phyloP scores from a whole-genome alignment of 345 rosid species.

The Chamaenerion angustifolium region DNA sequence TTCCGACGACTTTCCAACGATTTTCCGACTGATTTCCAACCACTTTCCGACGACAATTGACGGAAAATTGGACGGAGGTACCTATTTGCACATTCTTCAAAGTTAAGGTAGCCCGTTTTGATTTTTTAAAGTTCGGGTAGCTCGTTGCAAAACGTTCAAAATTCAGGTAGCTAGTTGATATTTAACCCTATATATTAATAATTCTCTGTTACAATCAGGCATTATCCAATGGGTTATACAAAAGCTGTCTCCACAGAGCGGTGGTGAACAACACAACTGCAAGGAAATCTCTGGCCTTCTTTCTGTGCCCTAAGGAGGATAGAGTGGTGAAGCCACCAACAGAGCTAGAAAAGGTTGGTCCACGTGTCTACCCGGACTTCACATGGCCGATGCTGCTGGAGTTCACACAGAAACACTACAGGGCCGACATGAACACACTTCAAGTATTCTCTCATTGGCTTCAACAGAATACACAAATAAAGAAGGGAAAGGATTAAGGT shows the following conservation, averaged over 20 bases:
- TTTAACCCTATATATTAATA: too few relatives aligned
- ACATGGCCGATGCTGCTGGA: constrained; percentile 36
- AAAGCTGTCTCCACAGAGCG: constrained; percentile 90
- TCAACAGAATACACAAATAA: constrained; percentile 11
- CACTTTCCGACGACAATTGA: too few relatives aligned
- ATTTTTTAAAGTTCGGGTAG: too few relatives aligned
- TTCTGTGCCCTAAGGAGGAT: constrained; percentile 70
- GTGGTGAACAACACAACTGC: constrained; percentile 69
- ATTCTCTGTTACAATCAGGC: too few relatives aligned
- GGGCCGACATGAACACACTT: constrained; percentile 47
- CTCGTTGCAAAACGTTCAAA: too few relatives aligned
- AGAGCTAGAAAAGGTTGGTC: constrained; percentile 41
- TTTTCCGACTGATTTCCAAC: too few relatives aligned
- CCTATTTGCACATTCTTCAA: too few relatives aligned
- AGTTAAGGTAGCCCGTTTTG: too few relatives aligned
- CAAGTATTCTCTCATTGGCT: constrained; percentile 27
- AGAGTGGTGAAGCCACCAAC: constrained; percentile 67
- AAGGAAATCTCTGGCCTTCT: constrained; percentile 93
- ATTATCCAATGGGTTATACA: constrained; percentile 69
- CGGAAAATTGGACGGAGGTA: too few relatives aligned
- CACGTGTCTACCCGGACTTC: constrained; percentile 64
- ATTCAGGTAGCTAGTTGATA: too few relatives aligned
- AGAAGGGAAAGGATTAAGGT: not conserved
- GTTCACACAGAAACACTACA: constrained; percentile 42
- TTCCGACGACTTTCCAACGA: too few relatives aligned